Percentiles rank a stretch among this genome's conserved stretches.
phyloP scores from a whole-genome alignment of 2,329 filamentous ascomycete genomes.

The Botrytis hyacinthi region DNA sequence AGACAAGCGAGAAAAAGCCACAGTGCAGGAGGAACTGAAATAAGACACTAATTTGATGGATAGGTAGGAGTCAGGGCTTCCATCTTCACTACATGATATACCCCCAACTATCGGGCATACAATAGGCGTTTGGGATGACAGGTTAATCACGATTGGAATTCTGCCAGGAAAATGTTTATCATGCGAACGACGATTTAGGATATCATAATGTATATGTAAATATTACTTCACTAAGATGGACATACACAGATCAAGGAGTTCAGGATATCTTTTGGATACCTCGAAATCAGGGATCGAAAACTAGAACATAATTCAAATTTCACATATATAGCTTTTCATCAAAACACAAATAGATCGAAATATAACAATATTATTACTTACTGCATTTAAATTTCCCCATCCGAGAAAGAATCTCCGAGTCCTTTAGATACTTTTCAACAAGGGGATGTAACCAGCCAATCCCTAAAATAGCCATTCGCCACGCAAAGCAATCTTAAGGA shows the following conservation, averaged over 20 bases:
- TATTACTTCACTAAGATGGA: neutral
- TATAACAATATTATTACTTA: neutral
- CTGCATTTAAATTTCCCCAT: neutral
- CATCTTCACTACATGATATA: neutral
- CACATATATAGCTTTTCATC: neutral
- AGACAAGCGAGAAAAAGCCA: constrained; percentile 4
- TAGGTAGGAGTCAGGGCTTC: neutral
- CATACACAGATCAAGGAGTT: neutral
- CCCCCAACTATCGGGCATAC: neutral
- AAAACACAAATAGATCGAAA: neutral
- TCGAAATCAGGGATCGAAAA: too few relatives aligned
- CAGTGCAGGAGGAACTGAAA: neutral
- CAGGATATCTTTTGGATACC: neutral
- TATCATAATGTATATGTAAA: constrained; percentile 10
- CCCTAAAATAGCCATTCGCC: neutral
- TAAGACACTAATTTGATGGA: neutral
- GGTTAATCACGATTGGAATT: neutral
- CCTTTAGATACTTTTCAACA: neutral
- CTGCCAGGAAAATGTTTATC: neutral
- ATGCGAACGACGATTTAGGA: constrained; percentile 6
- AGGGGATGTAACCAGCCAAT: neutral
- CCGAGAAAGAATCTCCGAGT: neutral
- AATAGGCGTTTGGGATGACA: neutral
- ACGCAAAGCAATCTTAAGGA: neutral
- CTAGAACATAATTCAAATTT: neutral